phyloP scores from a whole-genome alignment of 352 stramenopile genomes.

The Globisporangium okanoganense region DNA sequence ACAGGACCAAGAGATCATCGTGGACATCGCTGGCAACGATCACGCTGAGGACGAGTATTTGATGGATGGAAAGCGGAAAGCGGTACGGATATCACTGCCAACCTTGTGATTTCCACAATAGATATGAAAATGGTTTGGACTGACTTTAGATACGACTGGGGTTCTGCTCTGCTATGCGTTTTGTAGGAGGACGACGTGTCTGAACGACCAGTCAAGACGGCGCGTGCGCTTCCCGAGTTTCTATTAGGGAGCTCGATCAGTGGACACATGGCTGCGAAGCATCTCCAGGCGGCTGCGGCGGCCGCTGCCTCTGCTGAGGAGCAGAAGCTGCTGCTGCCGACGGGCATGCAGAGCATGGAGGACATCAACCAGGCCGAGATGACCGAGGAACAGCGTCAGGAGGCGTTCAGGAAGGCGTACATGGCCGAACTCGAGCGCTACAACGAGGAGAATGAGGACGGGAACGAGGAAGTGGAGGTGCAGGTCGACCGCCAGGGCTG shows the following conservation, averaged over 20 bases:
- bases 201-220: conserved; percentile 51
- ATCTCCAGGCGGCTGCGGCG: conserved; percentile 39
- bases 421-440: conserved; percentile 82
- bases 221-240: conserved; percentile 71
- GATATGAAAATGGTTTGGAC: not conserved
- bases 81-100: conserved; percentile 19
- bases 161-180: too few relatives aligned
- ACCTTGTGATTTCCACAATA: not conserved
- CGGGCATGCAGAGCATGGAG: conserved; percentile 45
- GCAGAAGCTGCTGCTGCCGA: conserved; percentile 27
- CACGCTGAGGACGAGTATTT: conserved; percentile 80
- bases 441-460: conserved; percentile 78
- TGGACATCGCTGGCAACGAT: conserved; percentile 79
- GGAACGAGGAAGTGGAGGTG: conserved; percentile 67
- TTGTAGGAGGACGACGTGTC: conserved; percentile 48
- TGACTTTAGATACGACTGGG: not conserved
- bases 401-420: conserved; percentile 80
- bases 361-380: conserved; percentile 60
- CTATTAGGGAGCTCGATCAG: conserved; percentile 84
- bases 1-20: conserved; percentile 80
- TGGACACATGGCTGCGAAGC: conserved; percentile 82
- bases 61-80: conserved; percentile 65
- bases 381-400: conserved; percentile 78
- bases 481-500: conserved; percentile 80
- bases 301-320: conserved; percentile 25